Evolutionary conservation across 768 basidiomycete species (phyloP).

Genomic region (Ephemerocybe angulata): DNA sequence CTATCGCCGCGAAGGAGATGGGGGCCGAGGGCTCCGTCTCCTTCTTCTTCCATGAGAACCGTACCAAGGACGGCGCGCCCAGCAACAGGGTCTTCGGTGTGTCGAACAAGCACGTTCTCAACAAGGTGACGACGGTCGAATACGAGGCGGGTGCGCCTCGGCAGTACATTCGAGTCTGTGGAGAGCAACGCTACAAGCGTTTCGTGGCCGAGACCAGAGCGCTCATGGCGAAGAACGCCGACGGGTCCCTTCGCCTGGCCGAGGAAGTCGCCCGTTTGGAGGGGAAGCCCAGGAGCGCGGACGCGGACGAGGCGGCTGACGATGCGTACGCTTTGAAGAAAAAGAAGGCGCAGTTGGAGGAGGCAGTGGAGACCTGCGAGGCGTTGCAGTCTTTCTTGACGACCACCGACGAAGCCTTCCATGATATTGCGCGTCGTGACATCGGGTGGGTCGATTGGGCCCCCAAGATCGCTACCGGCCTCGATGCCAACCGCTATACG

Average conservation of each 20-base stretch:
- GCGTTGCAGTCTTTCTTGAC: background rate
- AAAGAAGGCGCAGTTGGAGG: background rate
- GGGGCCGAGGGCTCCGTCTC: constrained; percentile 26
- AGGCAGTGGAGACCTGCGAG: background rate
- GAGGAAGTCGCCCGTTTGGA: background rate
- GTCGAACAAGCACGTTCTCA: constrained; percentile 9
- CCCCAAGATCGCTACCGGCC: constrained; percentile 19
- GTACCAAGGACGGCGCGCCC: constrained; percentile 7
- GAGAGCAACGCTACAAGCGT: constrained; percentile 11
- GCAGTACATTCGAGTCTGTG: constrained; percentile 14
- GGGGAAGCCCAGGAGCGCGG: background rate
- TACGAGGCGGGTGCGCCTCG: constrained; percentile 18
- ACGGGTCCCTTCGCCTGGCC: background rate
- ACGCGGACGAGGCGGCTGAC: background rate
- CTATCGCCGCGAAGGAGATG: constrained; percentile 17
- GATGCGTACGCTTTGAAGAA: background rate
- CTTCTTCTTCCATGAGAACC: constrained; percentile 29
- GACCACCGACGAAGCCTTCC: constrained; percentile 4
- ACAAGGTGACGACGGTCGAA: constrained; percentile 15
- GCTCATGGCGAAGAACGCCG: background rate
- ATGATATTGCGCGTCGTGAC: constrained; percentile 11
- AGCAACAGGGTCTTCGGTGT: constrained; percentile 12
- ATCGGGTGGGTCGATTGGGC: constrained; percentile 25
- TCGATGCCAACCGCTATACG: constrained; percentile 22
- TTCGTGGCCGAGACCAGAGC: constrained; percentile 8